A percentile compares a stretch with the other conserved stretches of the same genome.
Evolutionary conservation across 106 monocot species (phyloP).

Genomic region (Apostasia ramifera): DNA sequence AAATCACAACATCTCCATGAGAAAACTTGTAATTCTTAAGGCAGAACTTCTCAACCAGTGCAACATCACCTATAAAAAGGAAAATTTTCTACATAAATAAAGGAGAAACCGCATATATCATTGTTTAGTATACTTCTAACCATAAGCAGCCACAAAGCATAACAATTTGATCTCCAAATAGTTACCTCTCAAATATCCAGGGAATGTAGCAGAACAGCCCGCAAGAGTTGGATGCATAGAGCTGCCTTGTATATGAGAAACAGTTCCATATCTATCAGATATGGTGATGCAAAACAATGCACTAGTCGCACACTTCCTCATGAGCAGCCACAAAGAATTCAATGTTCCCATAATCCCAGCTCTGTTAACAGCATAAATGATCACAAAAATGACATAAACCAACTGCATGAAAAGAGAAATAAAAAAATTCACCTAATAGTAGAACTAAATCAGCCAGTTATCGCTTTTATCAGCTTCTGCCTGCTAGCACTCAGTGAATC

Average conservation of each 20-base stretch:
- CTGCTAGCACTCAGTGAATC: no score
- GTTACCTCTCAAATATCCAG: slow-evolving; percentile 44
- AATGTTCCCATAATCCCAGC: slow-evolving; percentile 37
- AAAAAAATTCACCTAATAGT: no score
- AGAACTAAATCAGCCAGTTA: no score
- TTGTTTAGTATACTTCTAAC: background rate
- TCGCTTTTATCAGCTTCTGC: no score
- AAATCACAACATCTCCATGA: slow-evolving; percentile 75
- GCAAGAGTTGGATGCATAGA: slow-evolving; percentile 85
- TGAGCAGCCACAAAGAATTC: slow-evolving; percentile 30
- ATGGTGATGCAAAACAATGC: slow-evolving; percentile 54
- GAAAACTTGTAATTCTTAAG: slow-evolving; percentile 71
- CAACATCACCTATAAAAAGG: slow-evolving; percentile 45
- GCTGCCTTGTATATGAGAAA: slow-evolving; percentile 46
- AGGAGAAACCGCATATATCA: background rate
- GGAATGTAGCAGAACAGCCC: slow-evolving; percentile 14
- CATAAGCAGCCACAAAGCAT: background rate
- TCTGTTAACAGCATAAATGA: background rate
- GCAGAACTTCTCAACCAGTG: slow-evolving; percentile 64
- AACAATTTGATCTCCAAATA: background rate
- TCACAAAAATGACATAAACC: background rate
- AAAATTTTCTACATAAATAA: slow-evolving; percentile 7
- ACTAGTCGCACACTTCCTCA: slow-evolving; percentile 35
- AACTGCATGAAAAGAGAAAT: no score
- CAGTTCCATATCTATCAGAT: slow-evolving; percentile 57